Percentiles rank a stretch among this genome's conserved stretches.
Conservation (phyloP, 345 rosid species). For the Psidium friedrichsthalianum region DNA sequence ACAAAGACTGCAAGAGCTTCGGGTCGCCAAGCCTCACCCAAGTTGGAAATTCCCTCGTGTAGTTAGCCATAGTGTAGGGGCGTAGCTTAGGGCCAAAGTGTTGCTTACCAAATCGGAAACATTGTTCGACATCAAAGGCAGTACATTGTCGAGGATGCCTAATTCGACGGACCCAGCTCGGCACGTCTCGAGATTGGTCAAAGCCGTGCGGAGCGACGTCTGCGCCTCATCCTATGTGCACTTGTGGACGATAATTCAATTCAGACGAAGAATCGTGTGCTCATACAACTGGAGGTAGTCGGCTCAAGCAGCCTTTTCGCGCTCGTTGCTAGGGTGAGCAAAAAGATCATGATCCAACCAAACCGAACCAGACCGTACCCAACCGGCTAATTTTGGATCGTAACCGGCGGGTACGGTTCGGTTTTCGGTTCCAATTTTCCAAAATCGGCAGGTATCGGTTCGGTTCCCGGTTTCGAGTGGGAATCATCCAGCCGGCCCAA, state of each 20-base stretch:
- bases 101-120: conserved; percentile 61
- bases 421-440: too few relatives aligned
- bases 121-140: conserved; percentile 66
- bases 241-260: conserved; percentile 34
- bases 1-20: conserved; percentile 52
- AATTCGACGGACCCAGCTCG: conserved; percentile 56
- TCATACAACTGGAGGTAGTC: conserved; percentile 44
- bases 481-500: conserved; percentile 86
- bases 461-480: too few relatives aligned
- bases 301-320: too few relatives aligned
- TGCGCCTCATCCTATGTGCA: conserved; percentile 55
- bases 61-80: conserved; percentile 29
- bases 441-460: too few relatives aligned
- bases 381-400: too few relatives aligned
- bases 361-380: too few relatives aligned
- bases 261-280: conserved; percentile 40
- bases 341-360: too few relatives aligned
- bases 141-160: conserved; percentile 33
- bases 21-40: conserved; percentile 67
- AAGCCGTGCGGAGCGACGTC: conserved; percentile 87
- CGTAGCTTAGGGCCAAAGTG: conserved; percentile 48
- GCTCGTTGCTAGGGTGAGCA: too few relatives aligned
- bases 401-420: too few relatives aligned
- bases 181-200: conserved; percentile 83
- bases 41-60: conserved; percentile 46